Conservation (phyloP, 2,329 filamentous ascomycete species). For the Botrytis aclada region DNA sequence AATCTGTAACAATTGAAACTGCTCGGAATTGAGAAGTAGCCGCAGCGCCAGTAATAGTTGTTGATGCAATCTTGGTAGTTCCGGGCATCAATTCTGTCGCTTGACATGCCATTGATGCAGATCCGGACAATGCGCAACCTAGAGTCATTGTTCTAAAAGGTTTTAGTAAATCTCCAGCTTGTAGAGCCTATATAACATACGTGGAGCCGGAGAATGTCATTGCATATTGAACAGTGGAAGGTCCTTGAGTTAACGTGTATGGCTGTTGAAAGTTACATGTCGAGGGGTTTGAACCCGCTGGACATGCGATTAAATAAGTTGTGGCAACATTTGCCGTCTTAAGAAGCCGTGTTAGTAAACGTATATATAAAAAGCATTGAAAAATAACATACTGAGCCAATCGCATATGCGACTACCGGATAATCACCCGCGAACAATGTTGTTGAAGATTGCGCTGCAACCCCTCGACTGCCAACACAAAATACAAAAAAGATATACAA, state of each 20-base stretch:
- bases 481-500: background rate
- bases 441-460: conserved; percentile 9
- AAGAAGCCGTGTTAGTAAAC: background rate
- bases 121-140: conserved; percentile 6
- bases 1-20: conserved; percentile 19
- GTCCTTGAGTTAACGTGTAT: conserved; percentile 27
- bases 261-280: conserved; percentile 26
- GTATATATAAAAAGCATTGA: background rate
- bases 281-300: conserved; percentile 12
- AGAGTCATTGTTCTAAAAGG: background rate
- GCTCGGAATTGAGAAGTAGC: conserved; percentile 22
- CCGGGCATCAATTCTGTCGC: conserved; percentile 5
- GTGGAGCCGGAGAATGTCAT: conserved; percentile 19
- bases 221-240: conserved; percentile 22
- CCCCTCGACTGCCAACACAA: background rate
- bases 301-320: conserved; percentile 26
- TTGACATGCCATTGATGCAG: conserved; percentile 14
- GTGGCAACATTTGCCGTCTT: conserved; percentile 22
- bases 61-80: conserved; percentile 14
- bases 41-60: conserved; percentile 17
- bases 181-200: background rate
- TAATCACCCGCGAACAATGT: conserved; percentile 20
- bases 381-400: conserved; percentile 20
- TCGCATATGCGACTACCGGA: conserved; percentile 24
- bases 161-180: background rate